phyloP scores from a whole-genome alignment of 805 yeast species.

The Lipomyces yamadae region DNA sequence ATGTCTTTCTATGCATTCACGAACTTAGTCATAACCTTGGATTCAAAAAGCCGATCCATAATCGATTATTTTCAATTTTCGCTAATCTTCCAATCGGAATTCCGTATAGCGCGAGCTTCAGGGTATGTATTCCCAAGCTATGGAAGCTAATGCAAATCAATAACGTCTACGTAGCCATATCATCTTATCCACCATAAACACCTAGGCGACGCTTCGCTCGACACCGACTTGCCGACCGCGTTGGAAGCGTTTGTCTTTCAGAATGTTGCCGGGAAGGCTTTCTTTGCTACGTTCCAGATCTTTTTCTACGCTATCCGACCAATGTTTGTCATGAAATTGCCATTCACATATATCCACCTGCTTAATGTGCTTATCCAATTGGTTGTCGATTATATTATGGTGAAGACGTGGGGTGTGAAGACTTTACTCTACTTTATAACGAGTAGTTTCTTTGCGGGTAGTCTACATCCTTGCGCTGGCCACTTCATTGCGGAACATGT shows the following conservation, averaged over 20 bases:
- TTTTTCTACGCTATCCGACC: constrained; percentile 90
- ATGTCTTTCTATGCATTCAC: constrained; percentile 83
- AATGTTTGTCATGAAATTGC: constrained; percentile 77
- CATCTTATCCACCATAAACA: constrained; percentile 92
- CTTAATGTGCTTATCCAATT: constrained; percentile 65
- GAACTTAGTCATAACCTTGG: constrained; percentile 85
- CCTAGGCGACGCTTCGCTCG: constrained; percentile 79
- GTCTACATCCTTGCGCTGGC: constrained; percentile 92
- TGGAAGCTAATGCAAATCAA: not conserved
- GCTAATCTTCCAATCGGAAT: constrained; percentile 86
- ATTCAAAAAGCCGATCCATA: constrained; percentile 76
- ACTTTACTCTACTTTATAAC: constrained; percentile 68
- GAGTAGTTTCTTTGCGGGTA: constrained; percentile 86
- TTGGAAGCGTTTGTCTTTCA: constrained; percentile 76
- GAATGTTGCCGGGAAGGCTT: constrained; percentile 82
- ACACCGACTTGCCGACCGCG: constrained; percentile 85
- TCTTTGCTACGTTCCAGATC: constrained; percentile 84
- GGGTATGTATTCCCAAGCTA: constrained; percentile 41
- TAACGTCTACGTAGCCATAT: constrained; percentile 56
- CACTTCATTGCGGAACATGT: constrained; percentile 92
- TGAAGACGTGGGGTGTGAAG: constrained; percentile 65
- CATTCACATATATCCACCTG: constrained; percentile 75
- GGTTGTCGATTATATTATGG: constrained; percentile 60
- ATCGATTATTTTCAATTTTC: constrained; percentile 75
- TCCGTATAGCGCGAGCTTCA: constrained; percentile 86